Conservation (phyloP, 2,329 filamentous ascomycete species). For the Trichoderma sp. region DNA sequence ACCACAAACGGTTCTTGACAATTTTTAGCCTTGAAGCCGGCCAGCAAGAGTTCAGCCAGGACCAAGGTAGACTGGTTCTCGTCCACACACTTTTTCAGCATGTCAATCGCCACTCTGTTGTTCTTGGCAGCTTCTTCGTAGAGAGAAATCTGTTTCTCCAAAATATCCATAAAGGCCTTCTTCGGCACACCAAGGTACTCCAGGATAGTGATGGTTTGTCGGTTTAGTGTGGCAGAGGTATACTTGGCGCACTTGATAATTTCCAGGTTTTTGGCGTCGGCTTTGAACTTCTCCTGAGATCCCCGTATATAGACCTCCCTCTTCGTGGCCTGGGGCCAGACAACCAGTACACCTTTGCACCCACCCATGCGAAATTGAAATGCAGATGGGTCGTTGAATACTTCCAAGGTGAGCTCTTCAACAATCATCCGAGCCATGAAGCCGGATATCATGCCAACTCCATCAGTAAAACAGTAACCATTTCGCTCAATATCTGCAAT, state of each 20-base stretch:
- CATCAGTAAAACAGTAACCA: constrained; percentile 79
- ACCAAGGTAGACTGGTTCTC: constrained; percentile 77
- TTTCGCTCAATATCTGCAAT: constrained; percentile 73
- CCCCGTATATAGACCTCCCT: constrained; percentile 75
- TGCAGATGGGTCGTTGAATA: constrained; percentile 68
- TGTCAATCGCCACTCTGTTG: constrained; percentile 61
- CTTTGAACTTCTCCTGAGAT: constrained; percentile 85
- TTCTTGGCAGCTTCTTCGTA: constrained; percentile 72
- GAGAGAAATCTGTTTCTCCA: constrained; percentile 65
- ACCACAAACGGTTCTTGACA: constrained; percentile 75
- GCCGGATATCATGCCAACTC: constrained; percentile 86
- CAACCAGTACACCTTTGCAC: constrained; percentile 82
- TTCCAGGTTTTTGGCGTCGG: constrained; percentile 72
- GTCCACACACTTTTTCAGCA: constrained; percentile 77
- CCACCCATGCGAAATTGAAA: constrained; percentile 93
- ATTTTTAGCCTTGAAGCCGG: constrained; percentile 71
- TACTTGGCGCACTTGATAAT: constrained; percentile 80
- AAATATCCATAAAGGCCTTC: constrained; percentile 65
- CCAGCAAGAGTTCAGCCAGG: constrained; percentile 73
- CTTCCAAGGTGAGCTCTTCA: constrained; percentile 64
- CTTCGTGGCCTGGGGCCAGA: constrained; percentile 68
- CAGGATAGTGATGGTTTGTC: constrained; percentile 86
- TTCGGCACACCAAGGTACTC: constrained; percentile 73
- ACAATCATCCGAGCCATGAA: constrained; percentile 75
- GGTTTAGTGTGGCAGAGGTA: constrained; percentile 78